Conservation (phyloP, 164 flowering plant species). For the Santalum album region DNA sequence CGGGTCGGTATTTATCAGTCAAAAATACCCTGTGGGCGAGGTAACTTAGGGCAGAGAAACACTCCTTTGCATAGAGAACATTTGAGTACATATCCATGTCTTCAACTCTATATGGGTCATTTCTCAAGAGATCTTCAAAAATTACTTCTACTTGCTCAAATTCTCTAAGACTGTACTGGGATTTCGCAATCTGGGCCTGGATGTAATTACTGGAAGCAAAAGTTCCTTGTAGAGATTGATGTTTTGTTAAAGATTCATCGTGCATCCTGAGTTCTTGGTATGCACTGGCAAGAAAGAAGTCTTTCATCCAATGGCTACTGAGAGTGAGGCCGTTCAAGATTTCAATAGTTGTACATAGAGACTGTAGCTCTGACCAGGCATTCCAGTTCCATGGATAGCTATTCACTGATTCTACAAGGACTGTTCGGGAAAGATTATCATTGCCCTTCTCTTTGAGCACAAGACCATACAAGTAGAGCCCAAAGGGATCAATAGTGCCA, state of each 20-base stretch:
- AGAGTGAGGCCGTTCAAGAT: constrained; percentile 61
- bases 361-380: constrained; percentile 93
- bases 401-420: constrained; percentile 86
- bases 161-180: constrained; percentile 78
- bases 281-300: constrained; percentile 78
- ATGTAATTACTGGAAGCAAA: constrained; percentile 76
- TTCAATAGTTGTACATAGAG: constrained; percentile 67
- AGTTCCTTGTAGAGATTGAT: constrained; percentile 59
- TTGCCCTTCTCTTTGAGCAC: constrained; percentile 80
- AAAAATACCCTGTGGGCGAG: constrained; percentile 84
- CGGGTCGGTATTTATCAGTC: constrained; percentile 94
- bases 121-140: constrained; percentile 80
- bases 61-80: constrained; percentile 90
- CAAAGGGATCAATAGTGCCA: constrained; percentile 79
- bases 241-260: constrained; percentile 60
- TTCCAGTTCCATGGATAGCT: constrained; percentile 98
- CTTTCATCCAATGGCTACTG: constrained; percentile 95
- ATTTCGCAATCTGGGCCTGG: constrained; percentile 88
- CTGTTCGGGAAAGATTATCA: constrained; percentile 74
- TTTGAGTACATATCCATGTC: constrained; percentile 99
- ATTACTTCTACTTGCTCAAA: constrained; percentile 87
- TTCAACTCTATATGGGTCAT: constrained; percentile 83
- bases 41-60: constrained; percentile 72
- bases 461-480: constrained; percentile 76
- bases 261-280: constrained; percentile 93